Percentiles rank a stretch among this genome's conserved stretches.
These are phyloP conservation scores for Naganishia cerealis DNA, from an alignment of 1,284 basidiomycete species.

Conservation along the genomic window DNA sequence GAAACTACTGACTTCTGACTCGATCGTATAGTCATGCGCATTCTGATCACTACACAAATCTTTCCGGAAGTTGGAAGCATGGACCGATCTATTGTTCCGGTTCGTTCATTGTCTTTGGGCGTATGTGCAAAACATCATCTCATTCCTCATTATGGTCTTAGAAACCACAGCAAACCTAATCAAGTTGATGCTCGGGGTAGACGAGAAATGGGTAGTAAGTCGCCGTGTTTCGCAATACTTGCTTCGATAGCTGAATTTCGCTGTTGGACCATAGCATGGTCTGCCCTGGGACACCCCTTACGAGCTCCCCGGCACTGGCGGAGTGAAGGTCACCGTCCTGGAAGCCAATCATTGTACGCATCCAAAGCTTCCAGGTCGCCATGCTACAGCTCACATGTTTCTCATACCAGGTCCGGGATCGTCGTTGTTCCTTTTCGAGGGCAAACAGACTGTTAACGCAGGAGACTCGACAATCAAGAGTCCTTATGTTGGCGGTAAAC, in stretches of 20 bases:
- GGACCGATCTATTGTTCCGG: conserved; percentile 93
- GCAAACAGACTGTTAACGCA: conserved; percentile 79
- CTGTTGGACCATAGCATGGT: conserved; percentile 43
- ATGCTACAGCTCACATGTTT: neutral
- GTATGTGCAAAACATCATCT: neutral
- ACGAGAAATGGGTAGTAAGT: conserved; percentile 80
- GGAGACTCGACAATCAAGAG: conserved; percentile 76
- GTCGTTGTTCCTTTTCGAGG: conserved; percentile 89
- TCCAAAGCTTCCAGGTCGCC: conserved; percentile 8
- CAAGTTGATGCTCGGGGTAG: conserved; percentile 81
- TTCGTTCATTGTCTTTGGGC: conserved; percentile 35
- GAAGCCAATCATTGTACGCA: conserved; percentile 87
- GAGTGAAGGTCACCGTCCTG: conserved; percentile 87
- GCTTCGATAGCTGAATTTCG: neutral
- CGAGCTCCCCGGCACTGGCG: conserved; percentile 75
- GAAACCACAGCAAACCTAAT: conserved; percentile 86
- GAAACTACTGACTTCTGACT: neutral
- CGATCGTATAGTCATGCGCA: conserved; percentile 72
- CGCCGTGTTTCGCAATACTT: neutral
- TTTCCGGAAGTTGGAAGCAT: conserved; percentile 79
- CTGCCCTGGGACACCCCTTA: conserved; percentile 76
- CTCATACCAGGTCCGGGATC: conserved; percentile 74
- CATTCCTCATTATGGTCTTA: conserved; percentile 1
- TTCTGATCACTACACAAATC: conserved; percentile 89
- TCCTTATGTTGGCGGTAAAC: conserved; percentile 66